Base-by-base conservation (phyloP, 257 asterid genomes). In the Scutellaria minor region DNA sequence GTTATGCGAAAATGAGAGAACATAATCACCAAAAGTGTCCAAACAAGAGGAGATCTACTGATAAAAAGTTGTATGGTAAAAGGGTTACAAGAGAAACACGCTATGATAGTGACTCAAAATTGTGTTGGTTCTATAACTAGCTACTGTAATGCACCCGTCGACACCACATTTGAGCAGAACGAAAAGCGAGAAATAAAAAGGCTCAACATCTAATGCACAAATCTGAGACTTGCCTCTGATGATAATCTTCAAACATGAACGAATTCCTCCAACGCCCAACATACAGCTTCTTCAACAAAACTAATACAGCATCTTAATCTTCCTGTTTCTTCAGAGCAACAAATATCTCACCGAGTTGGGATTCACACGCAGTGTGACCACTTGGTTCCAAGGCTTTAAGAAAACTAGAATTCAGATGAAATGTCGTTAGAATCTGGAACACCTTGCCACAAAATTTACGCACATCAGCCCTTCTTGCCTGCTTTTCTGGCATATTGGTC, bases 401-500 rank as follows among this genome's bases (percentile, higher is more conserved):
- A 73, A 92, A 90, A 20, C 74, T 64, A 3, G 76, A 27, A 9
- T 60, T 31, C 77, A 87, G 75, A 27, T 87, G 60, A 64, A 27
- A 82, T 39, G 61, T 75, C 0, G 76, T 84, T 13, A 95, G 14
- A 12, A 86, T 83, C 80, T 86, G 96, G 74, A 92, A 84, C 22
- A 92, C 83, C 81, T 86, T 92, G 64, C 88, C 74, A 55, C 97
- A 92, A 76, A 92, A 95, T 68, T 86, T 95, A 0, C 95, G 93
- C 54, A 95, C 96, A 39, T 86, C 96, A 7, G 89, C 97, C 18
- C 94, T 75, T 81, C 97, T 83, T 1, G 98, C 66, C 71, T 84
- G 92, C 86, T 92, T 95, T 6, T 88, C 96, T 0, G 98, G 99
- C 96, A 90, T 87, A 70, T 92, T 81, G 66, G 83, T 82, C 60